Evolutionary conservation across 2,329 filamentous ascomycete genomes (phyloP), one percentile per base, ranked within the genome.

Genomic region (Pseudonectria foliicola): DNA sequence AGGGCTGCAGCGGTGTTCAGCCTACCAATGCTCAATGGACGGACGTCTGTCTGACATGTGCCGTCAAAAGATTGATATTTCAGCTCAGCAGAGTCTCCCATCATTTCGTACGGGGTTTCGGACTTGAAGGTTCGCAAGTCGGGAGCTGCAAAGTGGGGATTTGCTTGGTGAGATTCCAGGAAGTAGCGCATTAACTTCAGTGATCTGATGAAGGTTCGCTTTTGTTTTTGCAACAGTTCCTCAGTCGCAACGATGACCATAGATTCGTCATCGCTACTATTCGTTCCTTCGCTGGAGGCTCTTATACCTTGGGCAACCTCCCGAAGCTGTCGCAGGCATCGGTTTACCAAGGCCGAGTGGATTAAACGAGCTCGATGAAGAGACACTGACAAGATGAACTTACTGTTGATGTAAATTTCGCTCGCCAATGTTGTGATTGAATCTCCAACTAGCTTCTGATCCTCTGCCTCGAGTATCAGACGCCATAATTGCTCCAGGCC

Each of bases 401-500:
- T 49, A 50, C 70, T 75, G 21, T 76, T 64, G 24, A 92, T 67
- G 52, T 92, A 94, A 10, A 87, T 69, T 15, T 80, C 72, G 29
- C 64, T 61, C 15, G 88, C 85, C 4, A 94, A 75, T 14, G 79
- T 77, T 33, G 68, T 70, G 21, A 83, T 87, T 2, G 85, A 82
- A 34, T 70, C 63, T 13, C 72, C 70, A 45, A 85, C 85, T 31
- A 93, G 78, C 1, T 70, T 73, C 25, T 72, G 65, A 25, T 74
- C 66, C 5, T 78, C 76, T 2, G 84, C 78, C 12, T 75, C 80
- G 34, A 94, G 64, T 24, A 90, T 77, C 48, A 95, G 76, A 15
- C 78, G 76, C 89, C 89, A 95, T n/a, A 95, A 65, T 38, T 88
- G 73, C 47, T 92, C 83, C 28, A 74, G 67, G 16, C 63, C 75